Evolutionary conservation across 805 yeast species (phyloP), one percentile per base, ranked within the genome.

Genomic region (Candida ascalaphidarum): DNA sequence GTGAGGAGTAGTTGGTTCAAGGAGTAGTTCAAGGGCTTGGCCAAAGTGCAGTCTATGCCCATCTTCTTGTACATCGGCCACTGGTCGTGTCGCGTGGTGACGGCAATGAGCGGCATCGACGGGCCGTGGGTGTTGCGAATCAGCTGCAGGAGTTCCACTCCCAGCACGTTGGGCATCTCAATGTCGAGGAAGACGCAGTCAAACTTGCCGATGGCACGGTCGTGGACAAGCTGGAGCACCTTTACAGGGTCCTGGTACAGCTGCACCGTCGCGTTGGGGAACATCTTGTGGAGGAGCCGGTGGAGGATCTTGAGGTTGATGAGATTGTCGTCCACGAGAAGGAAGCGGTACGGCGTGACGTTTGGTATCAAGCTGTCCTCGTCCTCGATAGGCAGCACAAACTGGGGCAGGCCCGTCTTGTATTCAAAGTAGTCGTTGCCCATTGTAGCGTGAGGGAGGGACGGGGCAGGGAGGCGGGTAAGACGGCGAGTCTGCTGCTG

Each of bases 81-180:
- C 14, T 42, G 34, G 18, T 44, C 31, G 18, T 41, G 37, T 24
- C 55, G 43, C 6, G 67, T 61, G 17, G 68, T 63, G 11, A 59
- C 68, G 5, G 68, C 68, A 23, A 59, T 50, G n/a, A 59, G 31
- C 4, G 59, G 62, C 25, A 52, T 6, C 6, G 8, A 8, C 18
- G 18, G 8, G 8, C 8, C 17, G 3, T 32, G 18, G 25, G 26
- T 19, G 25, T 26, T 26, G 16, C 46, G 39, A 23, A 40, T 32
- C 23, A 30, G 21, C 25, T 22, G 22, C n/a, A 64, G 55, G 14
- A 64, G 45, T 13, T 61, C 62, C 5, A 58, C 43, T 9, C 70
- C 70, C 12, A 56, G 43, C 12, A 63, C 45, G 9, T 37, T 41
- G 4, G 70, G 70, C 70, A 64, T 64, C 34, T 64, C 70, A 18